Percentiles rank a stretch among this genome's conserved stretches.
Conservation (phyloP, 1,284 basidiomycete genomes). For the Rhizoctonia solani region DNA sequence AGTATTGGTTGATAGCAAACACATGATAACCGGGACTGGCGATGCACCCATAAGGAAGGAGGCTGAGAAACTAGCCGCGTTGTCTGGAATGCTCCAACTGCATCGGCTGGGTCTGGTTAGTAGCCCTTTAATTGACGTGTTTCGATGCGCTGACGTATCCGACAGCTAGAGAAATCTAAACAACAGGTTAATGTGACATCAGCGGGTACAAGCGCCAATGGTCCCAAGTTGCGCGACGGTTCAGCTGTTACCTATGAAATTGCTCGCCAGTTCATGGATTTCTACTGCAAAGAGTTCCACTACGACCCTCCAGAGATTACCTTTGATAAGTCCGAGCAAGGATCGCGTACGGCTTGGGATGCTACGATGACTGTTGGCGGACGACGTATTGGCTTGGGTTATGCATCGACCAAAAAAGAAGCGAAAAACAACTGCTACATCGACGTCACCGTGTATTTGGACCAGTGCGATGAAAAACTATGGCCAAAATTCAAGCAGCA, state of each 20-base stretch:
- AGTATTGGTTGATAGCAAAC: constrained; percentile 19
- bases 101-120: constrained; percentile 61
- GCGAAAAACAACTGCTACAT: constrained; percentile 80
- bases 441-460: constrained; percentile 86
- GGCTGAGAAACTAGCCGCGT: constrained; percentile 75
- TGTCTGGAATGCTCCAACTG: constrained; percentile 74
- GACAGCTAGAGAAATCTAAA: constrained; percentile 34
- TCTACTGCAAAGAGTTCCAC: constrained; percentile 82
- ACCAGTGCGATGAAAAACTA: constrained; percentile 76
- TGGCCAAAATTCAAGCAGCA: constrained; percentile 71
- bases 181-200: constrained; percentile 5
- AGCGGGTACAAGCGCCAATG: constrained; percentile 36
- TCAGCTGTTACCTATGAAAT: constrained; percentile 70
- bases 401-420: constrained; percentile 71
- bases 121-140: constrained; percentile 8
- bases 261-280: constrained; percentile 92
- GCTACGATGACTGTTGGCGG: constrained; percentile 82
- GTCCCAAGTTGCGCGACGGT: constrained; percentile 65
- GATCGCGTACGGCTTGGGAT: constrained; percentile 62
- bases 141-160: not conserved
- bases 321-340: constrained; percentile 50
- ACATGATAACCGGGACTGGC: constrained; percentile 52
- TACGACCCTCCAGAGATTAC: constrained; percentile 83
- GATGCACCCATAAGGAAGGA: constrained; percentile 70
- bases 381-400: constrained; percentile 78